Conservation (phyloP, 1,284 basidiomycete species). For the Bjerkandera adusta region DNA sequence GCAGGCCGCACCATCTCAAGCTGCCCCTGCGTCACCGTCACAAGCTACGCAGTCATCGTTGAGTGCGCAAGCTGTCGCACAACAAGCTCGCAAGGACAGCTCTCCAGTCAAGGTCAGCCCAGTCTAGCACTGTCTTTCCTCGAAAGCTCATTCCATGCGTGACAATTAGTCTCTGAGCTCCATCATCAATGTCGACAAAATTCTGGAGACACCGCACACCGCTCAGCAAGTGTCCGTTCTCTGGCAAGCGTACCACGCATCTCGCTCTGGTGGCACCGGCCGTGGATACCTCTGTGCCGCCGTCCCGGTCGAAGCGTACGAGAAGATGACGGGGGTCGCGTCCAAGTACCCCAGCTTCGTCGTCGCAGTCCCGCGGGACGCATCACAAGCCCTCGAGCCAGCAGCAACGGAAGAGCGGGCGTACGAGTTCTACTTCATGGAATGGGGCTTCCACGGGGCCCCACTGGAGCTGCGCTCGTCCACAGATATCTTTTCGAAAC, state of each 20-base stretch:
- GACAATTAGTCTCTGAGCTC: too few species aligned
- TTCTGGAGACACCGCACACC: slow-evolving; percentile 71
- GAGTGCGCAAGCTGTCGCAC: not conserved
- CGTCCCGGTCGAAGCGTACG: slow-evolving; percentile 73
- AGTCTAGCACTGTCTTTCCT: too few species aligned
- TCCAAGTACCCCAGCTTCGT: slow-evolving; percentile 75
- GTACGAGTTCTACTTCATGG: slow-evolving; percentile 86
- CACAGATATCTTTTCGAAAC: slow-evolving; percentile 36
- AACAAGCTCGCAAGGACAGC: slow-evolving; percentile 51
- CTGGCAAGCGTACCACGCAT: slow-evolving; percentile 89
- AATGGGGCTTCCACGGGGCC: slow-evolving; percentile 79
- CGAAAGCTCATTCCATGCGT: too few species aligned
- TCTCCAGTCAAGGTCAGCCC: slow-evolving; percentile 73
- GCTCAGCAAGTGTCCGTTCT: slow-evolving; percentile 71
- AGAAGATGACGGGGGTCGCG: slow-evolving; percentile 63
- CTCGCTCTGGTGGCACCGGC: slow-evolving; percentile 73
- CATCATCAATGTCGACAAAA: slow-evolving; percentile 75
- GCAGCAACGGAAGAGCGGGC: slow-evolving; percentile 38
- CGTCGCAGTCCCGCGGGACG: slow-evolving; percentile 66
- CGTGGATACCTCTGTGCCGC: slow-evolving; percentile 82
- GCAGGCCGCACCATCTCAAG: slow-evolving; percentile 16
- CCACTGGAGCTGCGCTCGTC: slow-evolving; percentile 45
- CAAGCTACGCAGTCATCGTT: slow-evolving; percentile 8
- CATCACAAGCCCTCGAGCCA: slow-evolving; percentile 25
- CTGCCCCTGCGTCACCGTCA: slow-evolving; percentile 10